These are phyloP conservation scores for Coemansia sp. DNA, from an alignment of 192 early-diverging fungal species.

Conservation along the genomic window DNA sequence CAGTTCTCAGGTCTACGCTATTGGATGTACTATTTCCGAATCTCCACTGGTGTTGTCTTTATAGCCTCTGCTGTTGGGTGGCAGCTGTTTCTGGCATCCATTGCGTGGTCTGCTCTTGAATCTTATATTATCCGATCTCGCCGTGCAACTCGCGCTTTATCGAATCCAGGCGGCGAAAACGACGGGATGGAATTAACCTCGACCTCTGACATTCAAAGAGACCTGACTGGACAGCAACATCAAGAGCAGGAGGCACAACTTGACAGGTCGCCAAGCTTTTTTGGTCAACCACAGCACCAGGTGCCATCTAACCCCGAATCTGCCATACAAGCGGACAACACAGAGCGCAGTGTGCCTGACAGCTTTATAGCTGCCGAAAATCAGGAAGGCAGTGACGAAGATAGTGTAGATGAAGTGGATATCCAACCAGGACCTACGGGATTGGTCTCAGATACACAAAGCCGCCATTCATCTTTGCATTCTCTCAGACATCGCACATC, in stretches of 20 bases:
- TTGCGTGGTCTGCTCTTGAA: constrained; percentile 51
- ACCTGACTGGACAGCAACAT: background rate
- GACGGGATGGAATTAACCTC: too few relatives aligned
- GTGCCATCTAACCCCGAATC: background rate
- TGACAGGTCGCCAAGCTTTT: background rate
- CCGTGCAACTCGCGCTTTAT: background rate
- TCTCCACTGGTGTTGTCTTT: constrained; percentile 62
- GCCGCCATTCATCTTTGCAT: background rate
- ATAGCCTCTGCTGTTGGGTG: constrained; percentile 57
- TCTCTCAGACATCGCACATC: constrained; percentile 5
- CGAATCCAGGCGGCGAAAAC: background rate
- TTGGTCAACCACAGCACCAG: constrained; percentile 5
- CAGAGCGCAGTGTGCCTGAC: constrained; percentile 13
- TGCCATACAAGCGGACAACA: background rate
- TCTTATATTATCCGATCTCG: constrained; percentile 16
- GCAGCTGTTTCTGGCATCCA: constrained; percentile 46
- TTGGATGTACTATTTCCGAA: constrained; percentile 74
- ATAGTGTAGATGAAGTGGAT: background rate
- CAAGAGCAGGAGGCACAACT: background rate
- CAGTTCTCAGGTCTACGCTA: constrained; percentile 69
- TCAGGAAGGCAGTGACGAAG: background rate
- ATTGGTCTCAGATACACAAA: background rate
- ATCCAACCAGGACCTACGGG: background rate
- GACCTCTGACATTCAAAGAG: too few relatives aligned
- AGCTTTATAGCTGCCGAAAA: background rate